phyloP scores from a whole-genome alignment of 225 moss, liverwort and hornwort species.

The Antitrichia curtipendula region DNA sequence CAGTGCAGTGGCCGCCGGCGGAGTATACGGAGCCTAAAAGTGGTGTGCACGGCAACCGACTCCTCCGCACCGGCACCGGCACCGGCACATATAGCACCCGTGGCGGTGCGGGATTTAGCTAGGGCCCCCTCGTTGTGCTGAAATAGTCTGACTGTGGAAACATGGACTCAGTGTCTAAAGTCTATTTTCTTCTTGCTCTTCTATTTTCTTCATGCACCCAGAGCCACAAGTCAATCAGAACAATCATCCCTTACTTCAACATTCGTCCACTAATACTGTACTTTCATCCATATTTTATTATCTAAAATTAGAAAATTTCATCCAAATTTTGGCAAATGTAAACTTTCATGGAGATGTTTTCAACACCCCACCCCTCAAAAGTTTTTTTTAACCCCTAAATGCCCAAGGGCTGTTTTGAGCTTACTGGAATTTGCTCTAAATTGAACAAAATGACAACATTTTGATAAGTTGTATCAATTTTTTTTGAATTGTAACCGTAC shows the following conservation, averaged over 20 bases:
- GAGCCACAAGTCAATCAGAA: background rate
- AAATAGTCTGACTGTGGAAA: background rate
- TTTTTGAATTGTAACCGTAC: no score
- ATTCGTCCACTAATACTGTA: background rate
- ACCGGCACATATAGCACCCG: background rate
- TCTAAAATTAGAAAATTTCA: background rate
- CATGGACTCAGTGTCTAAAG: background rate
- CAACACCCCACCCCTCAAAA: rapidly evolving
- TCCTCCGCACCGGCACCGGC: background rate
- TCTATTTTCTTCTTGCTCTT: background rate
- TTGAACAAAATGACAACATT: no score
- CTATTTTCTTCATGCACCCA: background rate
- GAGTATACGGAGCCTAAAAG: background rate
- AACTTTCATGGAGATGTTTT: background rate
- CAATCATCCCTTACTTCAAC: background rate
- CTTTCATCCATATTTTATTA: background rate
- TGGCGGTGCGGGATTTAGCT: background rate
- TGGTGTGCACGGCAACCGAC: background rate
- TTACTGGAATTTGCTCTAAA: no score
- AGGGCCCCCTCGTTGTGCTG: background rate
- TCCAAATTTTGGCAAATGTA: background rate
- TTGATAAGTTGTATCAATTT: no score
- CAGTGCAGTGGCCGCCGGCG: background rate
- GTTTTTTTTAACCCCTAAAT: rapidly evolving
- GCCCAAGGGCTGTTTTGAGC: no score